Evolutionary conservation across 192 early-diverging fungal genomes (phyloP), one percentile per base, ranked within the genome.

Genomic region (Thoreauomyces humboldtii): DNA sequence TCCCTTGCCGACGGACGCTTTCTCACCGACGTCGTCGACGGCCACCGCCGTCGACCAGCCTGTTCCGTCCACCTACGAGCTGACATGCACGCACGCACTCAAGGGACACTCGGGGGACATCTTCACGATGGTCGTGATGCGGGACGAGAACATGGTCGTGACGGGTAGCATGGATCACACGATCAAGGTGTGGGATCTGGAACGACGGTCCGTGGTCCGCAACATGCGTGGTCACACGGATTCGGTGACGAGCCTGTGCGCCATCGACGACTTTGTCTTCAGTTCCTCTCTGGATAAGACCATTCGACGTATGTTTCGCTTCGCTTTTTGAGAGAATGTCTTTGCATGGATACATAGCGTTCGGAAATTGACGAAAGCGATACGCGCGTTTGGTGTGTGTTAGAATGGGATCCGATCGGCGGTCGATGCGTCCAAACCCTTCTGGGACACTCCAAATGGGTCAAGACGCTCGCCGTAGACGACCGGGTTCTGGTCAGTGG

Each of bases 61-160:
- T n/a, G n/a, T n/a, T n/a, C n/a, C n/a, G n/a, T n/a, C n/a, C n/a
- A n/a, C n/a, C n/a, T n/a, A n/a, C n/a, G n/a, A n/a, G n/a, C n/a
- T 61, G 1, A 31, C 32, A 6, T 61, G 38, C 0, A 29, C 43
- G 7, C 37, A 47, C 17, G 25, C 38, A n/a, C 21, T 61, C 37
- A 70, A 80, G 22, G 91, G 90, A 33, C 93, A 94, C 67, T 82
- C 83, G 5, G 85, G 88, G 60, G 83, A 87, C 37, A 81, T 96
- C 21, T 74, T 88, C 31, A 88, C 86, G 7, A 62, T 96, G 22
- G 87, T 88, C 1, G 65, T 88, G 5, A 87, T 89, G 67, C 72
- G 71, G 35, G 88, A 90, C 55, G 80, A 79, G 63, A 81, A 81
- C 51, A 88, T 79, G 52, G 68, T 94, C 52, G 89, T 51, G 14